A percentile compares a stretch with the other conserved stretches of the same genome.
These are phyloP conservation scores for Syzygium aromaticum DNA, from an alignment of 345 rosid species.

Conservation along the genomic window DNA sequence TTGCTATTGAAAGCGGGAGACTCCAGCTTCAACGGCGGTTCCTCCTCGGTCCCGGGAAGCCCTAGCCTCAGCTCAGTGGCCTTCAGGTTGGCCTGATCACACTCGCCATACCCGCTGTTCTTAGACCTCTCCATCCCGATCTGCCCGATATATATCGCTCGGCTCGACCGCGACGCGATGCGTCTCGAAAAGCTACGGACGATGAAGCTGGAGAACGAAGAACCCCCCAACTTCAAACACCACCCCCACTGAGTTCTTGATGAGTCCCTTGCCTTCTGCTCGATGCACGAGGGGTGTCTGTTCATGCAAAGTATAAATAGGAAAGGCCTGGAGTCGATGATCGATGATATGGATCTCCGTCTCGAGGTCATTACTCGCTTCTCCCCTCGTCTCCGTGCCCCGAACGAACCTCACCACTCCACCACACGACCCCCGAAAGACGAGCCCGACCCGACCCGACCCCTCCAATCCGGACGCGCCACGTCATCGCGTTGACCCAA, in stretches of 20 bases:
- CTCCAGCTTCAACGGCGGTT: not conserved
- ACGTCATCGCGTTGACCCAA: not conserved
- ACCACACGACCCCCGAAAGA: not conserved
- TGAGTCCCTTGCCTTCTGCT: not conserved
- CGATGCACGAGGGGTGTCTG: slow-evolving; percentile 5
- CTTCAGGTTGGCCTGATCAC: slow-evolving; percentile 35
- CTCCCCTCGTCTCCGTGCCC: not conserved
- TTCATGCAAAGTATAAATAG: not conserved
- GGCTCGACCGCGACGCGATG: not conserved
- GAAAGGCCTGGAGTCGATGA: not conserved
- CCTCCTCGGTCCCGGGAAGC: slow-evolving; percentile 53
- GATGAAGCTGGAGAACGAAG: not conserved
- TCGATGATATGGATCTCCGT: not conserved
- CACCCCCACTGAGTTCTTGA: not conserved
- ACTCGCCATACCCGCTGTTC: not conserved
- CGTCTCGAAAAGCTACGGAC: not conserved
- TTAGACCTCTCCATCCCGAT: not conserved
- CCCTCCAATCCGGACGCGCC: not conserved
- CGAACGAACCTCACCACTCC: not conserved
- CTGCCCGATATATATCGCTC: not conserved
- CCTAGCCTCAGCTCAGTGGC: slow-evolving; percentile 82
- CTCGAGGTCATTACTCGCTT: not conserved
- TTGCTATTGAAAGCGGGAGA: slow-evolving; percentile 9
- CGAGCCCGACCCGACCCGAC: not conserved
- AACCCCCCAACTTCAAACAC: not conserved